These are phyloP conservation scores for Delonix regia DNA, from an alignment of 306 rosid species.

Conservation along the genomic window DNA sequence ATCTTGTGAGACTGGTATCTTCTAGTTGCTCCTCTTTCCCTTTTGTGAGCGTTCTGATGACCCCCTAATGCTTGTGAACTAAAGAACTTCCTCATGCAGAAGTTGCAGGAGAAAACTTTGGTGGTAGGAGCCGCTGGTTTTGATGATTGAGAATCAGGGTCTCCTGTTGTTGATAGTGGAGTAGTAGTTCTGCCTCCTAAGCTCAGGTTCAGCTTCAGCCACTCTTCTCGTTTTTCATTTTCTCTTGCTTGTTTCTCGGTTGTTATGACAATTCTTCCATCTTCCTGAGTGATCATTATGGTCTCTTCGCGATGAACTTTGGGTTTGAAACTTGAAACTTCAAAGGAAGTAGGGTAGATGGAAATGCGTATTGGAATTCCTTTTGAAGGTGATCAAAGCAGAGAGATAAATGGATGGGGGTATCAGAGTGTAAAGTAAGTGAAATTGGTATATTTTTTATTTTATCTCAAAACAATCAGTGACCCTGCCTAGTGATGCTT, in stretches of 20 bases:
- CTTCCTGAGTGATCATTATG: slow-evolving; percentile 46
- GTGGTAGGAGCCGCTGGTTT: slow-evolving; percentile 36
- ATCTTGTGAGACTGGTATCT: slow-evolving; percentile 78
- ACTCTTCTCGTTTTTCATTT: slow-evolving; percentile 54
- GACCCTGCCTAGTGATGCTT: slow-evolving; percentile 69
- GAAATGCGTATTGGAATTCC: slow-evolving; percentile 43
- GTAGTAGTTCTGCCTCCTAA: slow-evolving; percentile 51
- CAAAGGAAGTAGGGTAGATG: slow-evolving; percentile 25
- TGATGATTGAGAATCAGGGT: slow-evolving; percentile 49
- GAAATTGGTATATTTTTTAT: slow-evolving; percentile 40
- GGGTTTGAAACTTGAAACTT: slow-evolving; percentile 23
- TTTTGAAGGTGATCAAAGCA: slow-evolving; percentile 43
- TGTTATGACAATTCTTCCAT: slow-evolving; percentile 40
- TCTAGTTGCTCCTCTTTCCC: slow-evolving; percentile 90
- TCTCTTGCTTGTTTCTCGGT: slow-evolving; percentile 40
- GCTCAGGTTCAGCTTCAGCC: slow-evolving; percentile 87
- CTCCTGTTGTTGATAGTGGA: slow-evolving; percentile 50
- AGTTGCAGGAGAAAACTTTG: slow-evolving; percentile 91
- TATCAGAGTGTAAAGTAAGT: slow-evolving; percentile 44
- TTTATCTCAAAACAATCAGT: slow-evolving; percentile 37
- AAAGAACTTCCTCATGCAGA: slow-evolving; percentile 90
- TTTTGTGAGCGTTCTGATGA: slow-evolving; percentile 96
- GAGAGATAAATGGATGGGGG: slow-evolving; percentile 34
- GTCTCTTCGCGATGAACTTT: not conserved
- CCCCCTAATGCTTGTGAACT: slow-evolving; percentile 98